Base-by-base conservation (phyloP, 306 rosid species). In the Fagus crenata region DNA sequence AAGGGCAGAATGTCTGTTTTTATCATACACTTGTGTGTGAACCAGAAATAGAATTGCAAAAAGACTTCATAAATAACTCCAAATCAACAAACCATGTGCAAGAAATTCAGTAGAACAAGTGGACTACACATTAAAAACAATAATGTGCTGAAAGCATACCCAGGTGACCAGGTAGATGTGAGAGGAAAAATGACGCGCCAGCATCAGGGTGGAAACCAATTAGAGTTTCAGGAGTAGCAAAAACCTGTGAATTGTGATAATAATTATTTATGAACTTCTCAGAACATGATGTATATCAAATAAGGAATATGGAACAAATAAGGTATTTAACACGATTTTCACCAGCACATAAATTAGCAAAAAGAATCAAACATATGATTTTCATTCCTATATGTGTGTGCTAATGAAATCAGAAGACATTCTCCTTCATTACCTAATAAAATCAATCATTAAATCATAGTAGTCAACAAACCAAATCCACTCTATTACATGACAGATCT, bases 151-250 rank as follows among this genome's bases (percentile, higher is more conserved):
- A 36, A 54, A 83, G 53, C 77, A 74, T 89, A 92, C 97, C 98
- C 79, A 95, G 56, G 77, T 84, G 92, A 82, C 98, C 97, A 18
- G 97, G 96, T 53, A 95, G 80, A 84, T 80, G 98, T 70, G 97
- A 86, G 84, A 95, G 98, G 84, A 89, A 89, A 84, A 90, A 95
- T 67, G 98, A 95, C 63, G 97, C 96, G 68, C 89, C 97, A 63
- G 97, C 98, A 87, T 95, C 97, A 58, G 97, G 96, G 82, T 95
- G 97, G 85, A 92, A 95, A 83, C 98, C 98, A 77, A 95, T 95
- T 46, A 83, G 81, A 82, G 97, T 90, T 88, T 95, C 98, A 83
- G 97, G 96, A 59, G 97, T 92, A 70, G 97, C 96, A 71, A 92
- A 95, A 86, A 87, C 82, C 97, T 92, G 90, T 71, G 84, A 79